A percentile compares a stretch with the other conserved stretches of the same genome.
Conservation (phyloP, 192 early-diverging fungal genomes). For the Borealophlyctis nickersoniae region DNA sequence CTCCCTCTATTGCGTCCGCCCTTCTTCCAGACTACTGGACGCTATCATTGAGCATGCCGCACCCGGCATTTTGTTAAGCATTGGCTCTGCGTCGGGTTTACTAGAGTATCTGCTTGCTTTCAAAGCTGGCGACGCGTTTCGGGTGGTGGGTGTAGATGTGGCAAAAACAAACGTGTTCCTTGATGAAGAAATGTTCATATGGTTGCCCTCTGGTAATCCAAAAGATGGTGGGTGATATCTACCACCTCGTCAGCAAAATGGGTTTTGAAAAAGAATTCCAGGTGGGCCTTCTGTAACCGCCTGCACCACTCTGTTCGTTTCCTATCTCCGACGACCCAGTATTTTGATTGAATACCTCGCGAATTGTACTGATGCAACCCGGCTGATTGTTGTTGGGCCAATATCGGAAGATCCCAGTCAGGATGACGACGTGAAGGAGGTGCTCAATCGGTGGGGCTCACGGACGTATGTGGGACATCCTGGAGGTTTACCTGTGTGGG, state of each 20-base stretch:
- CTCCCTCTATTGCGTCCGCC: conserved; percentile 9
- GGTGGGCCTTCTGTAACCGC: too few species aligned
- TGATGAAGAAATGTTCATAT: not conserved
- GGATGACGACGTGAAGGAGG: not conserved
- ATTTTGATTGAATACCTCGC: conserved; percentile 2
- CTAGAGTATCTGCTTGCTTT: conserved; percentile 11
- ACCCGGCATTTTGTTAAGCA: not conserved
- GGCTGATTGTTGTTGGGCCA: conserved; percentile 7
- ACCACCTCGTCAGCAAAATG: too few species aligned
- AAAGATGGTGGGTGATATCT: too few species aligned
- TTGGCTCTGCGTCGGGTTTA: conserved; percentile 14
- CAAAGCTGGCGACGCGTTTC: not conserved
- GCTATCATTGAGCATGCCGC: not conserved
- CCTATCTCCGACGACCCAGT: conserved; percentile 11
- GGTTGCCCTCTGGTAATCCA: conserved; percentile 5
- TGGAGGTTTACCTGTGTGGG: too few species aligned
- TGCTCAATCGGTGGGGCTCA: not conserved
- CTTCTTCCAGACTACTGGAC: not conserved
- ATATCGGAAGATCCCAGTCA: conserved; percentile 14
- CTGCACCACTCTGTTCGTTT: conserved; percentile 1
- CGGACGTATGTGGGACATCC: too few species aligned
- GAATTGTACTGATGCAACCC: not conserved
- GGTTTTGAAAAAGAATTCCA: too few species aligned
- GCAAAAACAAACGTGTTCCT: conserved; percentile 7
- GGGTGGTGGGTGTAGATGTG: conserved; percentile 6